These are phyloP conservation scores for Yarrowia sp. DNA, from an alignment of 805 yeast genomes.

Conservation along the genomic window DNA sequence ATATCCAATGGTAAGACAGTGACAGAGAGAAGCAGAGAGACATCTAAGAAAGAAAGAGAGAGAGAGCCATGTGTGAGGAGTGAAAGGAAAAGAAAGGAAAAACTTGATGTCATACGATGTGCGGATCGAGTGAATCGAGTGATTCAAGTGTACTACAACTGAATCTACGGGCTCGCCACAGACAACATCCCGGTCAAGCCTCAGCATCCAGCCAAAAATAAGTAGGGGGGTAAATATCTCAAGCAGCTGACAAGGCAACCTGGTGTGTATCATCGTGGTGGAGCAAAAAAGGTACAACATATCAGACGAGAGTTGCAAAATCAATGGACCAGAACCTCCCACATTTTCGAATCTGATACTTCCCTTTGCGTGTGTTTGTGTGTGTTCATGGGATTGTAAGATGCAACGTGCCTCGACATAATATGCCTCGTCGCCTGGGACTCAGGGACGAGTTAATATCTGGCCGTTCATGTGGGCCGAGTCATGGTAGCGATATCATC, in stretches of 20 bases:
- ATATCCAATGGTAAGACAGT: background rate
- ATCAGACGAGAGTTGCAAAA: conserved; percentile 19
- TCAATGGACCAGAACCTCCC: conserved; percentile 20
- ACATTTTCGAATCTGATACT: background rate
- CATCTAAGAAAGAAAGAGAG: too few relatives aligned
- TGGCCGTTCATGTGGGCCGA: conserved; percentile 23
- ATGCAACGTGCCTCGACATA: conserved; percentile 18
- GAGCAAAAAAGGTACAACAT: conserved; percentile 14
- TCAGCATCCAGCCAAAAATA: background rate
- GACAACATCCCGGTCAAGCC: conserved; percentile 14
- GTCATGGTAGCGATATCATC: conserved; percentile 34
- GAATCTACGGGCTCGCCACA: conserved; percentile 26
- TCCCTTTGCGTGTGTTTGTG: background rate
- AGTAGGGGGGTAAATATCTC: background rate
- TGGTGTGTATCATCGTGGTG: background rate
- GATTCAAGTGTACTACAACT: conserved; percentile 9
- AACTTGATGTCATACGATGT: background rate
- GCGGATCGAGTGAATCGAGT: conserved; percentile 4
- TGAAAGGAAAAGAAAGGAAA: conserved; percentile 13
- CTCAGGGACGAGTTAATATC: conserved; percentile 5
- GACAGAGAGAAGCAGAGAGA: background rate
- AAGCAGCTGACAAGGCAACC: conserved; percentile 2
- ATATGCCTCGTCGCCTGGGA: conserved; percentile 22
- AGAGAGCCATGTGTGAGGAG: background rate
- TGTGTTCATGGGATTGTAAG: conserved; percentile 7